Base-by-base conservation (phyloP, 306 rosid genomes). In the Sindora glabra region DNA sequence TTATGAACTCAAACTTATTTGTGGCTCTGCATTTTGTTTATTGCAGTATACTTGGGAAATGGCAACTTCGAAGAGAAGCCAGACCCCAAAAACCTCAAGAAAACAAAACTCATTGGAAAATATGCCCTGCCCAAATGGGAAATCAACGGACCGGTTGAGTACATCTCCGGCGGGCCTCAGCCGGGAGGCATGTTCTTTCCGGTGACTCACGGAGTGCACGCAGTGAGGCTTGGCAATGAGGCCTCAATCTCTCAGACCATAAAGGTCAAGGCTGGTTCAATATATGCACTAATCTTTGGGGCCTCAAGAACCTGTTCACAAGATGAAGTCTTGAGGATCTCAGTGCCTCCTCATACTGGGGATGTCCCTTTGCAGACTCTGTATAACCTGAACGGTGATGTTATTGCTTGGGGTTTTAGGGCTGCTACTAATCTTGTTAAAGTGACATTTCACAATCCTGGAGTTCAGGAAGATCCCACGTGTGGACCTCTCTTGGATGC, bases 291-390 rank as follows among this genome's bases (percentile, higher is more conserved):
- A 0, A 92, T 91, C 10, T 81, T 92, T 40, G 90, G 89, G 5
- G 99, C 99, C 46, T 89, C 99, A 14, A 92, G 96, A 72, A 92
- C 99, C 32, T 92, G 99, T 73, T 95, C 99, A 8, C 99, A 92
- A 64, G 95, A 86, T 10, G 99, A 92, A 54, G 94, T 89, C 51
- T 64, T 92, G 74, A 74, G 95, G 51, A 85, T 92, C 64, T 62
- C 83, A 5, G 90, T 86, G 44, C 83, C 78, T 24, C 84, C 96
- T 26, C 90, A 76, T 48, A 69, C 74, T 1, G 95, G 99, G 6
- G 96, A 86, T 55, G 88, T 92, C 71, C 99, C 96, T 21, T 44
- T 92, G 75, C 95, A 89, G 63, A 92, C 99, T 4, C 64, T 92
- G 5, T 92, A 92, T 64, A 84, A 68, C 73, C 84, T 86, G 17